Evolutionary conservation across 345 rosid genomes (phyloP), one percentile per base, ranked within the genome.

Genomic region (Cardiospermum halicacabum): DNA sequence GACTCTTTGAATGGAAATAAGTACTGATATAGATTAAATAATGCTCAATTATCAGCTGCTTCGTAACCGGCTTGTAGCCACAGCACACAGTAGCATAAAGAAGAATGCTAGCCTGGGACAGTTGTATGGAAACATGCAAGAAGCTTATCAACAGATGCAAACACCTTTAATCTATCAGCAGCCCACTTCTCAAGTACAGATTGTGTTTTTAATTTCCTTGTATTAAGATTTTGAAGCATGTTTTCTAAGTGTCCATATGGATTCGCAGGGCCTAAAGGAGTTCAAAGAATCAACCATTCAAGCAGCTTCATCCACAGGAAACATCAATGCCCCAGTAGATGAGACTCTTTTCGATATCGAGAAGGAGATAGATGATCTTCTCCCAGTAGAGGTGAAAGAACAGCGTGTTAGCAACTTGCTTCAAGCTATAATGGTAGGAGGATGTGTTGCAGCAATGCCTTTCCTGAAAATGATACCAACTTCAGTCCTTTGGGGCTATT

Each of bases 371-470:
- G 96, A 89, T 66, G 96, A 89, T 63, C 82, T 89, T 11, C 73
- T 89, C 67, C 96, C 91, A 3, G 86, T 88, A 25, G 96, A 88
- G 75, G 96, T 88, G 11, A 88, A 88, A 75, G 96, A 86, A 71
- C 96, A 89, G 60, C 81, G 96, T 10, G 48, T 86, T 22, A 86
- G 96, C 69, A 89, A 89, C 81, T 73, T 86, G 74, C 88, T 89
- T 56, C 96, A 89, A 60, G 76, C 96, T 16, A 30, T 59, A 34
- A 81, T 89, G 92, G 96, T 86, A n/a, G 88, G 85, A 66, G 88
- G 83, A 39, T 89, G 96, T 66, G 83, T 89, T 59, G 92, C 82
- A 53, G 96, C 96, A 31, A 89, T 89, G 96, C 96, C 96, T 24
- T 6, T 89, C 24, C 84, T 89, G 62, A 86, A 86, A 69, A 89